Percentiles rank a stretch among this genome's conserved stretches.
Conservation (phyloP, 441 rosid genomes). For the Daphne laureola region DNA sequence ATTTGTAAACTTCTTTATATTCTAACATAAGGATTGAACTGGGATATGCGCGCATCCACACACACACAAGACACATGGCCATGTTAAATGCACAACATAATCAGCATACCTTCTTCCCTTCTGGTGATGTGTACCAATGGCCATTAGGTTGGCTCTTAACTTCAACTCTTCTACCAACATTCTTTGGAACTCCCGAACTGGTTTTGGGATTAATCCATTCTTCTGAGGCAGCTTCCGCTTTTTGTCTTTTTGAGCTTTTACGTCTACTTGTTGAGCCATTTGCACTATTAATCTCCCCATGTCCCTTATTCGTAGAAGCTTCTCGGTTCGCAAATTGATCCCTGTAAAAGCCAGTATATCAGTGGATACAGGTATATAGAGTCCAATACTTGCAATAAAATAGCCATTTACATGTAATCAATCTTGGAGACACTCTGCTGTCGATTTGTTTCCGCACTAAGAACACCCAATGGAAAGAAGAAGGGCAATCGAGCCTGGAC, state of each 20-base stretch:
- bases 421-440: constrained; percentile 34
- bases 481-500: constrained; percentile 58
- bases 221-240: constrained; percentile 29
- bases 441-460: constrained; percentile 24
- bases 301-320: constrained; percentile 31
- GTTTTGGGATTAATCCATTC: constrained; percentile 57
- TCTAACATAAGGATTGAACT: background rate
- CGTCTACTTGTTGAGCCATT: constrained; percentile 33
- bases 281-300: constrained; percentile 19
- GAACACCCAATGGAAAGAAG: constrained; percentile 50
- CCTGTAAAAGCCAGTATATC: constrained; percentile 32
- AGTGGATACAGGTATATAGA: constrained; percentile 1
- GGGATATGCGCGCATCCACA: background rate
- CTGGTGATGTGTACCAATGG: constrained; percentile 76
- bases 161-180: constrained; percentile 75
- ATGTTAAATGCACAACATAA: background rate
- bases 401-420: constrained; percentile 53
- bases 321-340: constrained; percentile 54
- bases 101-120: constrained; percentile 65
- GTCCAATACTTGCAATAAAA: constrained; percentile 6
- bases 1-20: constrained; percentile 1
- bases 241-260: constrained; percentile 35
- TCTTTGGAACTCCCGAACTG: constrained; percentile 38
- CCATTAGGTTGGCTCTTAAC: constrained; percentile 62
- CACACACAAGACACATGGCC: too few relatives aligned